Percentiles rank a stretch among this genome's conserved stretches.
Evolutionary conservation across 2,329 filamentous ascomycete genomes (phyloP).

Genomic region (Xylaria sp.): DNA sequence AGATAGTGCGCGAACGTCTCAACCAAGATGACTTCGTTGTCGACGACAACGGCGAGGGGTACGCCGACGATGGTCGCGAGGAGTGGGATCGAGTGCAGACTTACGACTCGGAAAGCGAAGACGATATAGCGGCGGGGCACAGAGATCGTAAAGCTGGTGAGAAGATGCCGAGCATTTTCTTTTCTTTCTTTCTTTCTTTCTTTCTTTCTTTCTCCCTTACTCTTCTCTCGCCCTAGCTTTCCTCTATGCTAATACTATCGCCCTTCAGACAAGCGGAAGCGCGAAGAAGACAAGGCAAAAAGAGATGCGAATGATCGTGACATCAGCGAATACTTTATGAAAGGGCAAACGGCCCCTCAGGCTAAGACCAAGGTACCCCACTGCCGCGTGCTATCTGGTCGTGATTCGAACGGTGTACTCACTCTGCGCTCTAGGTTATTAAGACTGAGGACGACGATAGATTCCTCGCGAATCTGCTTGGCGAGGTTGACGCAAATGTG

Average conservation of each 20-base stretch:
- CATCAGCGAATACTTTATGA: slow-evolving; percentile 94
- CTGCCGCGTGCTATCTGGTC: not conserved
- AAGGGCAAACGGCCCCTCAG: slow-evolving; percentile 72
- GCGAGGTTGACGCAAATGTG: slow-evolving; percentile 85
- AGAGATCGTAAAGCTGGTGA: slow-evolving; percentile 64
- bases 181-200: not conserved
- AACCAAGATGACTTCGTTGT: slow-evolving; percentile 98
- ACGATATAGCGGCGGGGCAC: slow-evolving; percentile 62
- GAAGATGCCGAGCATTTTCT: slow-evolving; percentile 39
- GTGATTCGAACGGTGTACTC: slow-evolving; percentile 25
- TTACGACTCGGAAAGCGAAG: slow-evolving; percentile 80
- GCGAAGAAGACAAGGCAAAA: slow-evolving; percentile 86
- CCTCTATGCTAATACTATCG: slow-evolving; percentile 27
- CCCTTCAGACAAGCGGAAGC: slow-evolving; percentile 79
- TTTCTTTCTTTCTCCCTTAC: not conserved
- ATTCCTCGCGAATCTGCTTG: slow-evolving; percentile 86
- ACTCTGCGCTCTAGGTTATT: slow-evolving; percentile 62
- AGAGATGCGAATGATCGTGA: slow-evolving; percentile 88
- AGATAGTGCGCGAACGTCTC: slow-evolving; percentile 87
- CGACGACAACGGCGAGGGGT: slow-evolving; percentile 96
- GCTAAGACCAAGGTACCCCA: slow-evolving; percentile 81
- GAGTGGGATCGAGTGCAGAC: slow-evolving; percentile 84
- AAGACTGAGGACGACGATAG: slow-evolving; percentile 89
- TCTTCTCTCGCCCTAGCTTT: not conserved
- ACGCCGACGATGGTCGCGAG: slow-evolving; percentile 94